Base-by-base conservation (phyloP, 2,329 filamentous ascomycete species). In the Fusarium staphyleae region DNA sequence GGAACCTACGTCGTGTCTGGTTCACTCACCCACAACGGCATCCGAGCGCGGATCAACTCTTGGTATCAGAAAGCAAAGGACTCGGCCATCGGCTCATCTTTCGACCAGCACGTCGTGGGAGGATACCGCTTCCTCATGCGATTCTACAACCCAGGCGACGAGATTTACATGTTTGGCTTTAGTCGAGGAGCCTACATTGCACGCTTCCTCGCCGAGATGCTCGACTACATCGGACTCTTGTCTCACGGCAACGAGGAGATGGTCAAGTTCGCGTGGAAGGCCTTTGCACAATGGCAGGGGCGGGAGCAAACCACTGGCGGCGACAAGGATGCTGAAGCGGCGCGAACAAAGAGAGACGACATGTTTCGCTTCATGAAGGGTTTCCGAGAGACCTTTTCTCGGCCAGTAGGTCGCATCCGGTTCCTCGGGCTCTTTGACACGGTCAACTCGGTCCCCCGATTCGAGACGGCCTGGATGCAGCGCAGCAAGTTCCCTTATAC, bases 241-340 rank as follows among this genome's bases (percentile, higher is more conserved):
- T 88, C 87, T 11, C 87, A 89, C 44, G 90, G 91, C 10, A 96
- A 96, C 64, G 89, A 96, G 67, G 91, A 95, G 63, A 88, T 95
- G 86, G 86, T 91, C 44, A 80, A 82, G 4, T 96, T 96, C 69
- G 90, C 89, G 1, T 95, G 90, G 90, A 92, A 89, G 69, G 87
- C 88, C 0, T 92, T 91, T 66, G 82, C 87, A 7, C 85, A 87
- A 68, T 91, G 87, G 87, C 87, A 90, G 66, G 81, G 80, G 35
- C 82, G 87, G 7, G 19, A 75, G 78, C 75, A 78, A 78, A 73
- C 71, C 9, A 74, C 77, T 0, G 67, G 69, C 12, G 66, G 73
- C 26, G 69, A 73, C 7, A 72, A 76, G 2, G 76, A 80, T 37
- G 79, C 75, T 22, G 73, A 74, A 0, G 73, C 75, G 15, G 75